Evolutionary conservation across 306 rosid species (phyloP), one percentile per base, ranked within the genome.

Genomic region (Medicago ruthenica): DNA sequence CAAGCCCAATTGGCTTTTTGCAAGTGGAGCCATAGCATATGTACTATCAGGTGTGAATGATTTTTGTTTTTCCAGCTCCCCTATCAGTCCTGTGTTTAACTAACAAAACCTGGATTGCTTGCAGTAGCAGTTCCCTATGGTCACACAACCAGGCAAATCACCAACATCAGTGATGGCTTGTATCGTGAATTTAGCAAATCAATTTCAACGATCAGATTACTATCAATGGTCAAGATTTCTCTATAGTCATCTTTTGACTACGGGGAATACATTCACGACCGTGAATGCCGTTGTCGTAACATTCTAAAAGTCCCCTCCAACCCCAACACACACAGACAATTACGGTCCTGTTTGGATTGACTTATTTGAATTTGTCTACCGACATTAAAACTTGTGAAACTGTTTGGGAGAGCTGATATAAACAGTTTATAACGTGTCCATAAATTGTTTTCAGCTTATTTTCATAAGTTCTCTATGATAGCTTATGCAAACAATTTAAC

Each of bases 181-280:
- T 63, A 63, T 16, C 4, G 45, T 16, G n/a, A n/a, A n/a, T 62
- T 62, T 31, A 31, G 45, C 21, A 31, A 31, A 61, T 27, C 11
- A 60, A 60, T 27, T 60, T 60, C 41, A 15, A 60, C 67, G 14
- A 60, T 27, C 41, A 60, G 40, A 31, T 60, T 34, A 34, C 34
- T 34, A 34, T 62, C 44, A 34, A 62, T 2, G 16, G 40, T 6
- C 65, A 24, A 21, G 12, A 24, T 59, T 11, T 5, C 1, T 20
- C 5, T 62, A 34, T 22, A 58, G 7, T 58, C 64, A 10, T 8
- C 22, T 21, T 21, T 58, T 58, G 0, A 55, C 62, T 55, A 9
- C 62, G 22, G 15, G 7, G 63, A 58, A 21, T 7, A 15, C 36
- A 21, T 58, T 57, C 16, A 58, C 34, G 3, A 4, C 36, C 3